These are phyloP conservation scores for Globisporangium splendens DNA, from an alignment of 352 stramenopile species.

Conservation along the genomic window DNA sequence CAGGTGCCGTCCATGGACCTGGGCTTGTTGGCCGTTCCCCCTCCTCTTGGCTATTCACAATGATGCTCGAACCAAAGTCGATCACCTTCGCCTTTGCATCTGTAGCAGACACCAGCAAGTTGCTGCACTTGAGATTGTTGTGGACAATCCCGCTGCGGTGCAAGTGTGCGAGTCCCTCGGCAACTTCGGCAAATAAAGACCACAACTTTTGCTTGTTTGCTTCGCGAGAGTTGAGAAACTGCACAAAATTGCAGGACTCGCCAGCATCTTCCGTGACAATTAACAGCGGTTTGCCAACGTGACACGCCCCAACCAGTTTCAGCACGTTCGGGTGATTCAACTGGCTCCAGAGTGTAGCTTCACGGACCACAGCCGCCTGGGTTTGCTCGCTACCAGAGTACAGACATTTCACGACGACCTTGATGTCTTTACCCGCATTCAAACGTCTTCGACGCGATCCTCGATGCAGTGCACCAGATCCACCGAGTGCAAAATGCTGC, in stretches of 20 bases:
- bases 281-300: slow-evolving; percentile 19
- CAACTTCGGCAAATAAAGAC: slow-evolving; percentile 9
- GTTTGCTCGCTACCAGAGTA: slow-evolving; percentile 15
- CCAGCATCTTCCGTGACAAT: slow-evolving; percentile 25
- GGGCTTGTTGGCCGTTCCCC: slow-evolving; percentile 10
- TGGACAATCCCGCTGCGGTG: slow-evolving; percentile 29
- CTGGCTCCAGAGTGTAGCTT: slow-evolving; percentile 22
- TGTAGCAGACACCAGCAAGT: slow-evolving; percentile 23
- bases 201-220: slow-evolving; percentile 8
- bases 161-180: slow-evolving; percentile 30
- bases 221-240: slow-evolving; percentile 7
- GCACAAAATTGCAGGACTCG: slow-evolving; percentile 17
- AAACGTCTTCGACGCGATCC: background rate
- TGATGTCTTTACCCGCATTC: slow-evolving; percentile 14
- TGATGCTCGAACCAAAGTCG: slow-evolving; percentile 23
- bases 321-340: slow-evolving; percentile 27
- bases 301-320: slow-evolving; percentile 22
- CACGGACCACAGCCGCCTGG: slow-evolving; percentile 16
- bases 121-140: slow-evolving; percentile 33
- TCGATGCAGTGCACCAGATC: slow-evolving; percentile 23
- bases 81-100: slow-evolving; percentile 24
- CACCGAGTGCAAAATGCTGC: slow-evolving; percentile 22
- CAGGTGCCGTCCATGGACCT: slow-evolving; percentile 20
- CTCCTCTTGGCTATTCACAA: background rate
- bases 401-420: slow-evolving; percentile 30